Percentiles rank a stretch among this genome's conserved stretches.
Conservation (phyloP, 768 basidiomycete genomes). For the Amanita rimosa region DNA sequence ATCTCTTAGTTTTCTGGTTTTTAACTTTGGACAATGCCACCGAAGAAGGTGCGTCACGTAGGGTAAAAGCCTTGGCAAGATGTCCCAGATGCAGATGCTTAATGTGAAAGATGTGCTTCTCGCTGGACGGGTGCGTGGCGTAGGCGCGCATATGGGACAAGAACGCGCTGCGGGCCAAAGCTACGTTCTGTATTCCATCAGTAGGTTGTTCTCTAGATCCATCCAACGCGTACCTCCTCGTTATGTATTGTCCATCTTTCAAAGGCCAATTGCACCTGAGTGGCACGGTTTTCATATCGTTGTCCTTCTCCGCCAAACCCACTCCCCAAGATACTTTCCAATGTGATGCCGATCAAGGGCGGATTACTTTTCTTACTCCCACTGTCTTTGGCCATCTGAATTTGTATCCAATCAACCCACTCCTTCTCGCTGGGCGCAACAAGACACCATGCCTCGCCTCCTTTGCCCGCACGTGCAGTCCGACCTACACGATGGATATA, state of each 20-base stretch:
- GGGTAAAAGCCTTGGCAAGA: slow-evolving; percentile 82
- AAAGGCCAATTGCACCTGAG: slow-evolving; percentile 90
- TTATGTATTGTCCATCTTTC: slow-evolving; percentile 82
- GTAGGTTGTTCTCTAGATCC: slow-evolving; percentile 1
- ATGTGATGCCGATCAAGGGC: slow-evolving; percentile 44
- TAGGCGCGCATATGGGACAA: slow-evolving; percentile 92
- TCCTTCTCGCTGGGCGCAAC: slow-evolving; percentile 76
- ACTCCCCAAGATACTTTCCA: slow-evolving; percentile 60
- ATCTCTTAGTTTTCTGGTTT: slow-evolving; percentile 13
- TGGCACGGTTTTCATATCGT: slow-evolving; percentile 85
- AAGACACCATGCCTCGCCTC: slow-evolving; percentile 93
- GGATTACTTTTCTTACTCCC: slow-evolving; percentile 22
- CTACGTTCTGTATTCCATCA: slow-evolving; percentile 45
- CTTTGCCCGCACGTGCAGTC: slow-evolving; percentile 91
- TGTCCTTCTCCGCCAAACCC: slow-evolving; percentile 80
- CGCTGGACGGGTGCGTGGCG: slow-evolving; percentile 89
- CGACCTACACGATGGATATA: slow-evolving; percentile 96
- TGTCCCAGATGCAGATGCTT: slow-evolving; percentile 92
- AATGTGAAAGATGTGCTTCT: slow-evolving; percentile 96
- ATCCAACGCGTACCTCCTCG: slow-evolving; percentile 41
- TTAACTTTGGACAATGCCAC: slow-evolving; percentile 21
- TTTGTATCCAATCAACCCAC: slow-evolving; percentile 89
- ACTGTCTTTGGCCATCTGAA: slow-evolving; percentile 53
- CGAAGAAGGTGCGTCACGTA: slow-evolving; percentile 71
- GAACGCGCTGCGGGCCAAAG: slow-evolving; percentile 76